Conservation (phyloP, 2,329 filamentous ascomycete genomes). For the Pyrenochaeta sp. region DNA sequence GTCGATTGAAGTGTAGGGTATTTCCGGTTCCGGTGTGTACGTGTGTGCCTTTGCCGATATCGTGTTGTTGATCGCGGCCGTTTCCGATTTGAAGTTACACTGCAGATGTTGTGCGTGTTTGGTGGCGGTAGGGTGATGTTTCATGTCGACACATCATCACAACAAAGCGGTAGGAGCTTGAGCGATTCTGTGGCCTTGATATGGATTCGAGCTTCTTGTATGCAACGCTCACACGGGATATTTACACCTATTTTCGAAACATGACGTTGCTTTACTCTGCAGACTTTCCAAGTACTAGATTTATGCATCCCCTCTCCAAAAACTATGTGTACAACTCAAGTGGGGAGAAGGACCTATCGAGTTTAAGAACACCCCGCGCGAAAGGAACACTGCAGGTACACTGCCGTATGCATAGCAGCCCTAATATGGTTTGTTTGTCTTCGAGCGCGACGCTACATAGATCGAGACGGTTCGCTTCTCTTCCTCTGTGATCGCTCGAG, state of each 20-base stretch:
- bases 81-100: constrained; percentile 14
- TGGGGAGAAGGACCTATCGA: constrained; percentile 9
- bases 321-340: background rate
- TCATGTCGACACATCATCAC: constrained; percentile 6
- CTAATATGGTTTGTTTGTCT: constrained; percentile 20
- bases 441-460: background rate
- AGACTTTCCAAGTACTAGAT: too few species aligned
- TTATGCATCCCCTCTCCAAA: background rate
- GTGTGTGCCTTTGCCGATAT: constrained; percentile 7
- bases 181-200: background rate
- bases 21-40: background rate
- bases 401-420: constrained; percentile 26
- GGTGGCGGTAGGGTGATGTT: constrained; percentile 7
- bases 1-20: too few species aligned
- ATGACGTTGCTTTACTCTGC: too few species aligned
- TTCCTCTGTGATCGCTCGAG: constrained; percentile 7
- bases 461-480: background rate
- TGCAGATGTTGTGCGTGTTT: constrained; percentile 16
- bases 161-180: background rate
- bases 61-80: background rate
- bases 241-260: too few species aligned
- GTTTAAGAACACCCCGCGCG: constrained; percentile 10
- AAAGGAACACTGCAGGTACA: constrained; percentile 30
- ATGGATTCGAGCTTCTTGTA: background rate
- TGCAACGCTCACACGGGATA: too few species aligned